Percentiles rank a stretch among this genome's conserved stretches.
Evolutionary conservation across 2,329 filamentous ascomycete genomes (phyloP).

Genomic region (Cytospora chrysosperma): DNA sequence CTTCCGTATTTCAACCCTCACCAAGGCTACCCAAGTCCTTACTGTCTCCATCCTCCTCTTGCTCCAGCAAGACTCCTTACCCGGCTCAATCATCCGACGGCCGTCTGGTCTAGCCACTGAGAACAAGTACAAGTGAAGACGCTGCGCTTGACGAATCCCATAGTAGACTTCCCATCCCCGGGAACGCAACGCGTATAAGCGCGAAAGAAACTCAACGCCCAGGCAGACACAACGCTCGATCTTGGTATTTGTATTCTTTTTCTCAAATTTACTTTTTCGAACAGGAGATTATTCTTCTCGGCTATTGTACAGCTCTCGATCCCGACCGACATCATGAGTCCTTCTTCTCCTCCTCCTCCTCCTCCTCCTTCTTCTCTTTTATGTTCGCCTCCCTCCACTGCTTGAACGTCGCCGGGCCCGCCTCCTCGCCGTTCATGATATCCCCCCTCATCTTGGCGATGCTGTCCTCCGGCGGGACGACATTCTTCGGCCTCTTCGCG

Average conservation of each 20-base stretch:
- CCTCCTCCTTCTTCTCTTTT: neutral
- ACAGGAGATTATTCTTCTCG: constrained; percentile 1
- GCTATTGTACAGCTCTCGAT: neutral
- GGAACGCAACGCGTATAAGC: neutral
- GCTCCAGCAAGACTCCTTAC: too few relatives aligned
- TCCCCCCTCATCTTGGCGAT: neutral
- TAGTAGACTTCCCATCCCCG: neutral
- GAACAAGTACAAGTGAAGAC: too few relatives aligned
- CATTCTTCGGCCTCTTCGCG: too few relatives aligned
- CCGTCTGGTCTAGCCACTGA: too few relatives aligned
- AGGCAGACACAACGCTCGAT: neutral
- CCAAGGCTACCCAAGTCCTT: too few relatives aligned
- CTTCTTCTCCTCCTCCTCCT: neutral
- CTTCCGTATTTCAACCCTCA: too few relatives aligned
- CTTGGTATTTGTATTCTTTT: too few relatives aligned
- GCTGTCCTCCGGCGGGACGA: too few relatives aligned
- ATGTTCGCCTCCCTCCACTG: constrained; percentile 20
- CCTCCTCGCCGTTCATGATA: neutral
- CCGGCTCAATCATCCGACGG: too few relatives aligned
- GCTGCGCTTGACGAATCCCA: neutral
- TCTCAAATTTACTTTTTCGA: too few relatives aligned
- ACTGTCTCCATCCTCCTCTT: neutral
- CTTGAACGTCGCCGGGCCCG: constrained; percentile 11
- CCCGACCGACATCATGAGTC: neutral
- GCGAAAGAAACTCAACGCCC: neutral